Evolutionary conservation across 768 basidiomycete genomes (phyloP).

Genomic region (Butyriboletus loyo): DNA sequence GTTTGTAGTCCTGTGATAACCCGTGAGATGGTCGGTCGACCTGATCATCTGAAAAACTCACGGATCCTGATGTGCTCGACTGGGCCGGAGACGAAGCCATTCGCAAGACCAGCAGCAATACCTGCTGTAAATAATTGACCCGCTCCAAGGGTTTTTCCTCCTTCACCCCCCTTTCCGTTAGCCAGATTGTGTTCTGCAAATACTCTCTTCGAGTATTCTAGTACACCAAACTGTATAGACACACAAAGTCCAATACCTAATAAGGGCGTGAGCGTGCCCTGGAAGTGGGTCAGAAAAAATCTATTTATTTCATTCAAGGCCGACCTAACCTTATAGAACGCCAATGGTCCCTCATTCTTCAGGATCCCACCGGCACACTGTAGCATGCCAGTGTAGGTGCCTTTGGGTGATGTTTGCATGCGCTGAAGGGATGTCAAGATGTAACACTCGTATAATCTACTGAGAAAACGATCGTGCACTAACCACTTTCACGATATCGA

Average conservation of each 20-base stretch:
- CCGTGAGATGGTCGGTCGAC: background rate
- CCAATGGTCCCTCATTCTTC: constrained; percentile 87
- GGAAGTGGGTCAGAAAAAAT: constrained; percentile 3
- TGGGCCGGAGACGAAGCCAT: constrained; percentile 90
- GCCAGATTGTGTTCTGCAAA: constrained; percentile 64
- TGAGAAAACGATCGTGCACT: constrained; percentile 30
- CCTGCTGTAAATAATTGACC: constrained; percentile 75
- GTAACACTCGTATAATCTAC: constrained; percentile 1
- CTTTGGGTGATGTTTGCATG: constrained; percentile 91
- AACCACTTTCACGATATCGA: constrained; percentile 97
- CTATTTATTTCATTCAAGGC: background rate
- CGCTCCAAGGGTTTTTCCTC: constrained; percentile 56
- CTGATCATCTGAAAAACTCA: constrained; percentile 7
- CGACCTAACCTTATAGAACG: constrained; percentile 83
- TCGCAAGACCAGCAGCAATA: constrained; percentile 82
- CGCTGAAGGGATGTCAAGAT: constrained; percentile 47
- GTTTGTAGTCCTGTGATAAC: constrained; percentile 75
- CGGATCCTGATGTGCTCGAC: constrained; percentile 95
- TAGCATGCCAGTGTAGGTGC: constrained; percentile 85
- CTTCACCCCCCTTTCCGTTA: constrained; percentile 58
- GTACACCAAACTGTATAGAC: constrained; percentile 91
- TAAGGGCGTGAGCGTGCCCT: constrained; percentile 90
- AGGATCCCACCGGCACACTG: constrained; percentile 89
- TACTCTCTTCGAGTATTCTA: constrained; percentile 81
- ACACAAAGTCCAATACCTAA: constrained; percentile 93